Base-by-base conservation (phyloP, 1,139 yeast genomes). In the Suhomyces bribrorum region DNA sequence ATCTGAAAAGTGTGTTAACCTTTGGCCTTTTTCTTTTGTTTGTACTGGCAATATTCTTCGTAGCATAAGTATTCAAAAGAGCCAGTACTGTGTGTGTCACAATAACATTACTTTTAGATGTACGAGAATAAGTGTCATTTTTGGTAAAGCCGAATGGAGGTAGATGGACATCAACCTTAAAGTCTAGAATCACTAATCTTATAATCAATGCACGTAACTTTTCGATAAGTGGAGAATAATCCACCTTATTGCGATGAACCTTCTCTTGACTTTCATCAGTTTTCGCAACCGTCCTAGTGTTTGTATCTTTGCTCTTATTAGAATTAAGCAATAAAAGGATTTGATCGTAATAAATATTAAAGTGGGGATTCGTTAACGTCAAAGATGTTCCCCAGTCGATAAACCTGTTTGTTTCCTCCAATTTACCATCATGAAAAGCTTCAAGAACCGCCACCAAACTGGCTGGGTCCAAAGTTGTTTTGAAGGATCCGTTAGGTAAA, bases 341-440 rank as follows among this genome's bases (percentile, higher is more conserved):
- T 43, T 72, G 77, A 45, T 72, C 77, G 36, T 65, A 66, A 45
- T 66, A 72, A 18, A 71, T 40, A 42, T 66, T 66, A 26, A 71
- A 40, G 1, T 56, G 54, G 4, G 76, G 75, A 34, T 61, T 61
- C 4, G 74, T 52, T 32, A 58, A 34, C 14, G 43, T 40, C 18
- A 46, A 32, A n/a, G 34, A 28, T 3, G 52, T 35, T 8, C 43
- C 47, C 44, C 41, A 38, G 32, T 48, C 41, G 16, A 49, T 40
- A 25, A 39, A 47, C n/a, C 43, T 43, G 12, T 44, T 34, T 2
- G 41, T 26, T 2, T 38, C 30, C 9, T 34, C 43, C 15, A 45
- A 32, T 11, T 36, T 26, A 2, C 32, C 35, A 13, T 26, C 26
- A 3, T 37, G 32, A 6, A 56, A 38, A 5, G 47, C 43, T 12